Conservation (phyloP, 805 yeast genomes). For the Priceomyces fermenticarens region DNA sequence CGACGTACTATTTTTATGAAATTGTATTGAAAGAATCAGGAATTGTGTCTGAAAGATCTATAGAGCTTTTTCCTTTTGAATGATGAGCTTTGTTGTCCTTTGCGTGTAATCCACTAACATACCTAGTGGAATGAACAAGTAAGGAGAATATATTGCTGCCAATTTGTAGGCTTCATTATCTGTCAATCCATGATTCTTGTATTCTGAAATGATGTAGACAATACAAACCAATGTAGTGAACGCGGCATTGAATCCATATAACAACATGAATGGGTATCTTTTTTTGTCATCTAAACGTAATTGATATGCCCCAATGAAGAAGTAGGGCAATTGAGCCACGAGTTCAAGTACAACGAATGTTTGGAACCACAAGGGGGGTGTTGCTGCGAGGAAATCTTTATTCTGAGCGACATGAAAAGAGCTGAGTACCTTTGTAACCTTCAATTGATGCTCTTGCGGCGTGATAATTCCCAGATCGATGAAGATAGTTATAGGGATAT, state of each 20-base stretch:
- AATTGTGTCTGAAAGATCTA: background rate
- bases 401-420: constrained; percentile 61
- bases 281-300: constrained; percentile 11
- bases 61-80: background rate
- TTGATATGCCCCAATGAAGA: constrained; percentile 43
- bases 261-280: constrained; percentile 37
- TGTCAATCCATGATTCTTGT: constrained; percentile 37
- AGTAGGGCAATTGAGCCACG: constrained; percentile 76
- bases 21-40: background rate
- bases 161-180: constrained; percentile 39
- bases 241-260: constrained; percentile 82
- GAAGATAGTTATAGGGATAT: constrained; percentile 70
- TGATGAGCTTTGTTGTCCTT: constrained; percentile 8
- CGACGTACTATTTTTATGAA: no score
- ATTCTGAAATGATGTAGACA: constrained; percentile 39
- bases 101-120: constrained; percentile 49
- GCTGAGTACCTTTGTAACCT: constrained; percentile 48
- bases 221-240: constrained; percentile 77
- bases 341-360: constrained; percentile 72
- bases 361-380: constrained; percentile 70
- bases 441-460: constrained; percentile 47
- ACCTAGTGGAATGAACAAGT: constrained; percentile 58
- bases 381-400: constrained; percentile 65
- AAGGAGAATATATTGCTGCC: constrained; percentile 62
- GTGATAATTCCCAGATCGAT: constrained; percentile 74